These are phyloP conservation scores for Alternaria atra DNA, from an alignment of 2,329 filamentous ascomycete species.

Conservation along the genomic window DNA sequence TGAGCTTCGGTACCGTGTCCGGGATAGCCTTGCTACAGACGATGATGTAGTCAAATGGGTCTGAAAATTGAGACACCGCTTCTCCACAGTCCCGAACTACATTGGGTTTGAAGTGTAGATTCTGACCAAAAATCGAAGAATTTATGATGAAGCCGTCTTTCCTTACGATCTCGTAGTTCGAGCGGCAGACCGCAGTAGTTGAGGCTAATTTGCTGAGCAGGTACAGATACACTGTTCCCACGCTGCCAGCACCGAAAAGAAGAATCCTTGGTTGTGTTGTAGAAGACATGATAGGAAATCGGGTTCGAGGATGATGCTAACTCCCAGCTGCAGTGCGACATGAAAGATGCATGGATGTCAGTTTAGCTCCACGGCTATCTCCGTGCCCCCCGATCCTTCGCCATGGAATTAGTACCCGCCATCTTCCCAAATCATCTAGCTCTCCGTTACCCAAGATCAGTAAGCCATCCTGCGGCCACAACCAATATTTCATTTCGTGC, in stretches of 20 bases:
- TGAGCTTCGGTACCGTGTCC: conserved; percentile 46
- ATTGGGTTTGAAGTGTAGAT: conserved; percentile 46
- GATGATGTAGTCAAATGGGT: conserved; percentile 59
- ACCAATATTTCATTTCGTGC: neutral
- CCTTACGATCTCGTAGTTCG: conserved; percentile 56
- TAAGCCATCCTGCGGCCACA: neutral
- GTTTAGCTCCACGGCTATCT: neutral
- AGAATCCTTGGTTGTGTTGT: conserved; percentile 36
- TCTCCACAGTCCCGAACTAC: conserved; percentile 49
- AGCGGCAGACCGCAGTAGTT: conserved; percentile 57
- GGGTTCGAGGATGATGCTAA: neutral
- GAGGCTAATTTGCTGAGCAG: conserved; percentile 51
- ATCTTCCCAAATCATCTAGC: neutral
- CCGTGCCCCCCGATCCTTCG: neutral
- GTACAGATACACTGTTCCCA: conserved; percentile 56
- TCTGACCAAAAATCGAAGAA: conserved; percentile 49
- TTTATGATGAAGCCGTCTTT: conserved; percentile 54
- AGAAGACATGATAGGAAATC: conserved; percentile 3
- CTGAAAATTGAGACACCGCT: conserved; percentile 35
- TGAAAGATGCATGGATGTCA: neutral
- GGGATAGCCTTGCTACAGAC: conserved; percentile 59
- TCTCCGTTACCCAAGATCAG: conserved; percentile 1
- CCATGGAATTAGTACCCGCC: neutral
- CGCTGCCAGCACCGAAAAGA: conserved; percentile 55
- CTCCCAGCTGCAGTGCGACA: neutral